Conservation (phyloP, 2,329 filamentous ascomycete genomes). For the Triangularia setosa region DNA sequence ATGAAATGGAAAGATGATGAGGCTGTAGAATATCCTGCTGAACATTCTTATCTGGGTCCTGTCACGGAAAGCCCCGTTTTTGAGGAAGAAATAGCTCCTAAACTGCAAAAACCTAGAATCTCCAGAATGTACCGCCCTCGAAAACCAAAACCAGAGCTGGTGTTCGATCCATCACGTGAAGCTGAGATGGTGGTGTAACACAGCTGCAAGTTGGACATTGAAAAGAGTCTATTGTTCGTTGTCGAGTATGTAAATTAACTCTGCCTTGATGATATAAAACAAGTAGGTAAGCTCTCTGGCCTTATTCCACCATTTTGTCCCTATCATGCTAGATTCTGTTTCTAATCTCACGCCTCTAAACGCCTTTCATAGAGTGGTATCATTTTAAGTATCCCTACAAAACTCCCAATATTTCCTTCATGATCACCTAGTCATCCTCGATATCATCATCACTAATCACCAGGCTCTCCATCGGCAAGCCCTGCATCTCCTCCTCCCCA, state of each 20-base stretch:
- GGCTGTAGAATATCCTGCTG: background rate
- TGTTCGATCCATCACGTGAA: background rate
- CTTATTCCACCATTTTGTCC: background rate
- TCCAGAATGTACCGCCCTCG: background rate
- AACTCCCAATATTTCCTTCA: background rate
- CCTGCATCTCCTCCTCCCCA: slow-evolving; percentile 25
- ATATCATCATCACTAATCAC: slow-evolving; percentile 82
- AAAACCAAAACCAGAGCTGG: background rate
- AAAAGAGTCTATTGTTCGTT: too few species aligned
- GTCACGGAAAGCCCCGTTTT: background rate
- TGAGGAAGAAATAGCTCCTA: too few species aligned
- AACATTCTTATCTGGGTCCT: background rate
- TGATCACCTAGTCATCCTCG: slow-evolving; percentile 53
- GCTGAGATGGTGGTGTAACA: background rate
- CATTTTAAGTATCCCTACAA: background rate
- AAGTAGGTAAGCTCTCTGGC: background rate
- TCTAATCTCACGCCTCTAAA: background rate
- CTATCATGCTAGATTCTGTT: background rate
- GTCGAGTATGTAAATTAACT: too few species aligned
- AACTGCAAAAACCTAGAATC: background rate
- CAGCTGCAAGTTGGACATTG: background rate
- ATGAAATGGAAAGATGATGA: background rate
- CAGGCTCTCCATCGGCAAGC: slow-evolving; percentile 58
- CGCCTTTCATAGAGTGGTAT: background rate
- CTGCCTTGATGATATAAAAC: background rate